Evolutionary conservation across 805 yeast species (phyloP).

Genomic region (Lipomyces anomalus): DNA sequence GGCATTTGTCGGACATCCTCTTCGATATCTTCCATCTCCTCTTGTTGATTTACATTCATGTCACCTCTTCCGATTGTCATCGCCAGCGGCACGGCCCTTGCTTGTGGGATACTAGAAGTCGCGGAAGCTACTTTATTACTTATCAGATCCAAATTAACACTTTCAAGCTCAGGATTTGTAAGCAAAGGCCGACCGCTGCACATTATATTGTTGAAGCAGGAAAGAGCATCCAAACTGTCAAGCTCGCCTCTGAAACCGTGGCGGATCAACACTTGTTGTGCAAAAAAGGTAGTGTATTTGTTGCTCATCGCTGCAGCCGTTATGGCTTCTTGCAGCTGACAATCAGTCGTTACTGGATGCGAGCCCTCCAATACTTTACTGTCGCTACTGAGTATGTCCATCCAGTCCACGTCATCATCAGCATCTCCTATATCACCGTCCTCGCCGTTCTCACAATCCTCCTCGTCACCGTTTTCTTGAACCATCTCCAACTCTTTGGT

Average conservation of each 20-base stretch:
- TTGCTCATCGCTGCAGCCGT: neutral
- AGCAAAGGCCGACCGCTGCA: neutral
- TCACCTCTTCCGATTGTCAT: too few species aligned
- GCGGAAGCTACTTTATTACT: too few species aligned
- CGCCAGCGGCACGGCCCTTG: too few species aligned
- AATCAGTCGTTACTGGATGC: neutral
- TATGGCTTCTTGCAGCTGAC: neutral
- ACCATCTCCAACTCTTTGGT: too few species aligned
- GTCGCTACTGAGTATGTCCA: neutral
- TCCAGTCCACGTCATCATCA: neutral
- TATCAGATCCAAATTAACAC: too few species aligned
- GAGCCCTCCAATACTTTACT: neutral
- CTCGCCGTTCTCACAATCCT: neutral
- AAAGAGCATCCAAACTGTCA: constrained; percentile 15
- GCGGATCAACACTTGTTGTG: constrained; percentile 12
- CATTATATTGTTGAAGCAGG: constrained; percentile 9
- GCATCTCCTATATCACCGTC: neutral
- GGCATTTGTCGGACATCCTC: too few species aligned
- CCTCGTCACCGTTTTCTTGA: too few species aligned
- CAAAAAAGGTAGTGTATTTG: constrained; percentile 14
- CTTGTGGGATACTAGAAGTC: too few species aligned
- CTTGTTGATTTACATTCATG: too few species aligned
- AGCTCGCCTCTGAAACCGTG: constrained; percentile 14
- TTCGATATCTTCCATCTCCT: too few species aligned
- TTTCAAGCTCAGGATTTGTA: too few species aligned